Evolutionary conservation across 2,329 filamentous ascomycete genomes (phyloP).

Genomic region (Diaporthe humulicola): DNA sequence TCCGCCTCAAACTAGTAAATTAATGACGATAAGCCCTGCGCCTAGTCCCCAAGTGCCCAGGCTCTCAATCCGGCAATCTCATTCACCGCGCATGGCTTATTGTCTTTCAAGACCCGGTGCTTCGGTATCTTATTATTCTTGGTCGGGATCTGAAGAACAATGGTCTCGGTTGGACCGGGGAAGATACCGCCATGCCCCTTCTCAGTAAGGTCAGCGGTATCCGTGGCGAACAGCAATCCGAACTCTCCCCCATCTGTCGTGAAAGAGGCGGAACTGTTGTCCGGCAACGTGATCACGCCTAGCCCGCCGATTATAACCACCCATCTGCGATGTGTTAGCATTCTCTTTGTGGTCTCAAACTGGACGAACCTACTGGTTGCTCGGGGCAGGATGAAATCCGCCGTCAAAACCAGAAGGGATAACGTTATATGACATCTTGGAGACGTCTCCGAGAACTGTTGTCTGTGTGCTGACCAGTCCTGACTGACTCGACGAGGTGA

Average conservation of each 20-base stretch:
- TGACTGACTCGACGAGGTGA: not conserved
- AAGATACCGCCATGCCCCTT: not conserved
- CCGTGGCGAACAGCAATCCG: not conserved
- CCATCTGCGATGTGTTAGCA: not conserved
- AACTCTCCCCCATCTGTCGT: not conserved
- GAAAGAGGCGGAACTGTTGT: not conserved
- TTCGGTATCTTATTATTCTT: not conserved
- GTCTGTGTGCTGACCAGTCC: not conserved
- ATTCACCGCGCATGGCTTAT: not conserved
- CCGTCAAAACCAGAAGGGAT: not conserved
- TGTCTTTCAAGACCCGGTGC: not conserved
- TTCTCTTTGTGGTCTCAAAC: not conserved
- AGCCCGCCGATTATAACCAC: not conserved
- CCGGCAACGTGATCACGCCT: not conserved
- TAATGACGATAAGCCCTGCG: too few relatives aligned
- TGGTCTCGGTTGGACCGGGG: not conserved
- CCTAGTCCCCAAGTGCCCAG: not conserved
- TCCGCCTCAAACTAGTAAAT: too few relatives aligned
- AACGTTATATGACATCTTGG: not conserved
- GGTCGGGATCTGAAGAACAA: not conserved
- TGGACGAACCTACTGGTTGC: not conserved
- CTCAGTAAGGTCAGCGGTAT: not conserved
- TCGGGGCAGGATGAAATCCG: not conserved
- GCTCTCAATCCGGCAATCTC: not conserved
- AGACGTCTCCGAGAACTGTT: not conserved